phyloP scores from a whole-genome alignment of 768 basidiomycete species.

The Suillus placidus region DNA sequence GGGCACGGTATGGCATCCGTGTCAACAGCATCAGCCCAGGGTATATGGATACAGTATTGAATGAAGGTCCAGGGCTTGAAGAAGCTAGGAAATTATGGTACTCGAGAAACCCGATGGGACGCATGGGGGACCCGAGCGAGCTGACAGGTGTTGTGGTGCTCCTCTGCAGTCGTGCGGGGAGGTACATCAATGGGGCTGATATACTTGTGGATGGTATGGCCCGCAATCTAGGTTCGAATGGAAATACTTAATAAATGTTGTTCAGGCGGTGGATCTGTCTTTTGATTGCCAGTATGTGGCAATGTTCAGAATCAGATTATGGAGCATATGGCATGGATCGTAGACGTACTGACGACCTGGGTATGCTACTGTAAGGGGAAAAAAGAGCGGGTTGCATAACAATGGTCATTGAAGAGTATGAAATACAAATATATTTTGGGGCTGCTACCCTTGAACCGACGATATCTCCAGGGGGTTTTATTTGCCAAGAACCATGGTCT shows the following conservation, averaged over 20 bases:
- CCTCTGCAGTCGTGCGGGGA: slow-evolving; percentile 44
- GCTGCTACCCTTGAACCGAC: neutral
- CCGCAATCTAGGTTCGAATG: neutral
- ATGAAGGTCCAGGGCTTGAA: slow-evolving; percentile 36
- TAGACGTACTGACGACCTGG: neutral
- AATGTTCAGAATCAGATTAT: neutral
- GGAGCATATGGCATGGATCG: neutral
- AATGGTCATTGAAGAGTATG: neutral
- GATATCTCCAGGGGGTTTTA: neutral
- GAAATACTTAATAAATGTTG: neutral
- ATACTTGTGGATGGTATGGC: slow-evolving; percentile 44
- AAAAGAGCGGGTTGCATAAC: neutral
- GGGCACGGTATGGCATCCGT: slow-evolving; percentile 43
- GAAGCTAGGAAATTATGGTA: slow-evolving; percentile 40
- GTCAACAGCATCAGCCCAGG: slow-evolving; percentile 49
- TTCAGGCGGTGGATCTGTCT: slow-evolving; percentile 26
- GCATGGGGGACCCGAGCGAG: slow-evolving; percentile 46
- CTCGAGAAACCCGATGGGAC: slow-evolving; percentile 44
- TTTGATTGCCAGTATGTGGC: slow-evolving; percentile 12
- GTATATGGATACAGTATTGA: slow-evolving; percentile 47
- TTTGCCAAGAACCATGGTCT: neutral
- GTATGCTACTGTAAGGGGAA: neutral
- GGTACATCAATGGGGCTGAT: slow-evolving; percentile 47
- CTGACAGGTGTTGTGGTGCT: slow-evolving; percentile 42
- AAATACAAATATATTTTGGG: neutral